Percentiles rank a stretch among this genome's conserved stretches.
Conservation (phyloP, 2,329 filamentous ascomycete genomes). For the Talaromyces piceae region DNA sequence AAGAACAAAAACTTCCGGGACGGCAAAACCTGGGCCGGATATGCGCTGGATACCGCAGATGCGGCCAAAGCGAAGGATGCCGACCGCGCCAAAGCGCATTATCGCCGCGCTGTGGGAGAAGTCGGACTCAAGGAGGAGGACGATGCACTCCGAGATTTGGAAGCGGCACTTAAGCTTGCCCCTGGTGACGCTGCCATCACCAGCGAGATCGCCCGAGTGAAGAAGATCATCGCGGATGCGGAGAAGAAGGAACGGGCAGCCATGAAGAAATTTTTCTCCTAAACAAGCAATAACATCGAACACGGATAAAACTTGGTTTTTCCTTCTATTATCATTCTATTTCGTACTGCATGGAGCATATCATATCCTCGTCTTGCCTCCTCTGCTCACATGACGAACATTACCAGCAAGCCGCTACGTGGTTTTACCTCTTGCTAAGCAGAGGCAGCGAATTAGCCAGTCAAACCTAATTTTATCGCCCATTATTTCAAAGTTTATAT, state of each 20-base stretch:
- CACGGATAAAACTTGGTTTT: too few relatives aligned
- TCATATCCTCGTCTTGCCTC: neutral
- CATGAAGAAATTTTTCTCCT: slow-evolving; percentile 81
- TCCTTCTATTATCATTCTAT: too few relatives aligned
- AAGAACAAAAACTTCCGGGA: slow-evolving; percentile 70
- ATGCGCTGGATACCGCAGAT: slow-evolving; percentile 59
- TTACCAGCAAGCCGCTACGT: too few relatives aligned
- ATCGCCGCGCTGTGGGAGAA: slow-evolving; percentile 70
- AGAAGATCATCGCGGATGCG: slow-evolving; percentile 64
- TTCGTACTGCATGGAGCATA: neutral
- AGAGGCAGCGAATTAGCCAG: neutral
- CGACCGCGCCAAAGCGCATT: slow-evolving; percentile 84
- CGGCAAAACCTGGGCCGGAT: slow-evolving; percentile 60
- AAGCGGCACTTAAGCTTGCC: slow-evolving; percentile 65
- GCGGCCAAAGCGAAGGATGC: slow-evolving; percentile 56
- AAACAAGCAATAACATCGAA: too few relatives aligned
- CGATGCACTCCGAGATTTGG: slow-evolving; percentile 64
- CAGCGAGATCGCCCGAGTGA: slow-evolving; percentile 69
- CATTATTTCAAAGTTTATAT: too few relatives aligned
- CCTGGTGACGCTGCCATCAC: slow-evolving; percentile 68
- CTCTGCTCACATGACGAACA: too few relatives aligned
- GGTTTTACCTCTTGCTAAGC: too few relatives aligned
- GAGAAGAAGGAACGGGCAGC: slow-evolving; percentile 84
- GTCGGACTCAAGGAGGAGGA: slow-evolving; percentile 79
- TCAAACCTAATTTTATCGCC: neutral